Evolutionary conservation across 352 stramenopile genomes (phyloP).

Genomic region (Pilasporangium apinafurcum): DNA sequence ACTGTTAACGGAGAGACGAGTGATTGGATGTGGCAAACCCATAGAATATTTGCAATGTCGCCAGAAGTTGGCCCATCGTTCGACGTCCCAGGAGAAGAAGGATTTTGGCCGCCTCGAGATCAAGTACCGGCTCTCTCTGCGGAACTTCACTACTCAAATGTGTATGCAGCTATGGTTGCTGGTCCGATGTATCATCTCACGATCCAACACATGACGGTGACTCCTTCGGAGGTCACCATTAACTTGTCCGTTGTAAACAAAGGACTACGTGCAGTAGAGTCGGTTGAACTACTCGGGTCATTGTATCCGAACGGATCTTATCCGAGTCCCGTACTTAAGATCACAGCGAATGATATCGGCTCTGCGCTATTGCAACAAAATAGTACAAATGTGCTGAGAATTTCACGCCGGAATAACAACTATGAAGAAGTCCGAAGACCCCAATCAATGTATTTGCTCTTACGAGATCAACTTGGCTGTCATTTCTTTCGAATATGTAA

Average conservation of each 20-base stretch:
- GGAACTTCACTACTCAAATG: slow-evolving; percentile 74
- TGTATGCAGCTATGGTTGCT: slow-evolving; percentile 39
- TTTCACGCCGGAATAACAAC: slow-evolving; percentile 3
- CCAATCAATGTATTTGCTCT: slow-evolving; percentile 26
- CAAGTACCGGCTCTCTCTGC: slow-evolving; percentile 49
- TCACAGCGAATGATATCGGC: slow-evolving; percentile 11
- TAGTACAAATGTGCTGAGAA: slow-evolving; percentile 1
- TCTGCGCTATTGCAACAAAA: slow-evolving; percentile 4
- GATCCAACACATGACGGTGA: slow-evolving; percentile 15
- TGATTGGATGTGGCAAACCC: slow-evolving; percentile 80
- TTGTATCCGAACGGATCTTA: slow-evolving; percentile 24
- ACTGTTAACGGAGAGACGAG: slow-evolving; percentile 84
- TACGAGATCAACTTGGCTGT: slow-evolving; percentile 45
- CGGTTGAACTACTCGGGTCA: slow-evolving; percentile 27
- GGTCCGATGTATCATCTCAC: slow-evolving; percentile 49
- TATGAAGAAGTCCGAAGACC: neutral
- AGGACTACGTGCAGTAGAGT: slow-evolving; percentile 18
- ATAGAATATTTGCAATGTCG: slow-evolving; percentile 83
- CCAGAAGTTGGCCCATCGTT: slow-evolving; percentile 75
- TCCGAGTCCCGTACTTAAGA: slow-evolving; percentile 14
- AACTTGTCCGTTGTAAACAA: slow-evolving; percentile 26
- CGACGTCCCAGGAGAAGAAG: slow-evolving; percentile 15
- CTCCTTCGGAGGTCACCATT: slow-evolving; percentile 12
- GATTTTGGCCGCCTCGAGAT: slow-evolving; percentile 64
- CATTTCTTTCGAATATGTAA: slow-evolving; percentile 53